Evolutionary conservation across 805 yeast species (phyloP).

Genomic region (Myxozyma geophila): DNA sequence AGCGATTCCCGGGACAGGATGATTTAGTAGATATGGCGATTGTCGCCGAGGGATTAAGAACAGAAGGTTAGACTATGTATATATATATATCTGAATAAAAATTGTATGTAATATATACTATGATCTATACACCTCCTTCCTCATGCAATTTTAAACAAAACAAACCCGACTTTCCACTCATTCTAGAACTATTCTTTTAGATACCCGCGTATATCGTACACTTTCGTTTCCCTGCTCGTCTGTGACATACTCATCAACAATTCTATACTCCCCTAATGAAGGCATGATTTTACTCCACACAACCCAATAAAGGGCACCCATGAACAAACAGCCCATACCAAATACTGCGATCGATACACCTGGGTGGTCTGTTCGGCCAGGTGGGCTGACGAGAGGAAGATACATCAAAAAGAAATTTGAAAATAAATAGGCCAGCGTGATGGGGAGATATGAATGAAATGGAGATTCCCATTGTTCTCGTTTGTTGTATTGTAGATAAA

Average conservation of each 20-base stretch:
- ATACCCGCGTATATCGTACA: slow-evolving; percentile 27
- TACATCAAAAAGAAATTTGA: slow-evolving; percentile 34
- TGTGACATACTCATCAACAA: slow-evolving; percentile 24
- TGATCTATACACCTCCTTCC: neutral
- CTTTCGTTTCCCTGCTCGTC: slow-evolving; percentile 29
- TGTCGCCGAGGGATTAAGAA: neutral
- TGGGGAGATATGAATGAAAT: slow-evolving; percentile 28
- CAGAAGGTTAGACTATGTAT: neutral
- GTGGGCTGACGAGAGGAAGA: slow-evolving; percentile 30
- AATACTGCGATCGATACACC: slow-evolving; percentile 31
- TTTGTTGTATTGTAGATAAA: slow-evolving; percentile 54
- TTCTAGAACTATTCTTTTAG: slow-evolving; percentile 1
- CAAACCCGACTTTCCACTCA: neutral
- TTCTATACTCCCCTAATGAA: slow-evolving; percentile 26
- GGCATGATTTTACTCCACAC: slow-evolving; percentile 33
- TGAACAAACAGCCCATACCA: slow-evolving; percentile 32
- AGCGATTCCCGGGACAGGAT: neutral
- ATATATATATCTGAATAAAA: neutral
- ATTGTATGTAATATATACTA: neutral
- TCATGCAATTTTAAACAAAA: neutral
- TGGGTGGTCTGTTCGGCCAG: slow-evolving; percentile 29
- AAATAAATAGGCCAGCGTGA: slow-evolving; percentile 24
- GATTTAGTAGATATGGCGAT: slow-evolving; percentile 2
- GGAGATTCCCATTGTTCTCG: slow-evolving; percentile 51
- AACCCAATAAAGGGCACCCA: slow-evolving; percentile 35